Evolutionary conservation across 208 protist species (phyloP).

Genomic region (Herpetomonas tarakana): DNA sequence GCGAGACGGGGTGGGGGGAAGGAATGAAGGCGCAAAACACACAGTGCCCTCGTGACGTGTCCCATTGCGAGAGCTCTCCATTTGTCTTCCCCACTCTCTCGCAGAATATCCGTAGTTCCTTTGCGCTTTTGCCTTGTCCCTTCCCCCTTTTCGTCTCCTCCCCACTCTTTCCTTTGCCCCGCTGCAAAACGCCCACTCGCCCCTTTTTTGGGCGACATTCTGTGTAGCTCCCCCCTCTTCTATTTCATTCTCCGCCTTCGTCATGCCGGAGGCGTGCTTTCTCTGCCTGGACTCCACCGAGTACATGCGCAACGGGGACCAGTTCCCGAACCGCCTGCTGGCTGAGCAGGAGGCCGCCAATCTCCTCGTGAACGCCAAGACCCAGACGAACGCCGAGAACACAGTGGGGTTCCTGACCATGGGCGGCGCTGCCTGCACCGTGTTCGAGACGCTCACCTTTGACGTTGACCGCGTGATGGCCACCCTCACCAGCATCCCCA

Average conservation of each 20-base stretch:
- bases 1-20: too few species aligned
- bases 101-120: neutral
- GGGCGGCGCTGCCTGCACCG: conserved; percentile 83
- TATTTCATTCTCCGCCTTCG: too few species aligned
- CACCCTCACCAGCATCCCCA: conserved; percentile 81
- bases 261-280: conserved; percentile 91
- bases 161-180: neutral
- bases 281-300: conserved; percentile 96
- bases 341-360: conserved; percentile 96
- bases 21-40: too few species aligned
- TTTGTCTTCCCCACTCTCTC: neutral
- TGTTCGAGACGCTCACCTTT: conserved; percentile 94
- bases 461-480: conserved; percentile 95
- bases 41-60: neutral
- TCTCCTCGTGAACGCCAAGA: conserved; percentile 92
- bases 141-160: neutral
- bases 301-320: conserved; percentile 99
- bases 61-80: neutral
- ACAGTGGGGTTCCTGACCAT: conserved; percentile 96
- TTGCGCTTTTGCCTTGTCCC: neutral
- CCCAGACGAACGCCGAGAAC: conserved; percentile 96
- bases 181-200: too few species aligned
- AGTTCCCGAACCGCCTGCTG: conserved; percentile 94
- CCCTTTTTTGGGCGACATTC: too few species aligned
- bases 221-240: too few species aligned